These are phyloP conservation scores for Xylaria sp. DNA, from an alignment of 2,329 filamentous ascomycete species.

Conservation along the genomic window DNA sequence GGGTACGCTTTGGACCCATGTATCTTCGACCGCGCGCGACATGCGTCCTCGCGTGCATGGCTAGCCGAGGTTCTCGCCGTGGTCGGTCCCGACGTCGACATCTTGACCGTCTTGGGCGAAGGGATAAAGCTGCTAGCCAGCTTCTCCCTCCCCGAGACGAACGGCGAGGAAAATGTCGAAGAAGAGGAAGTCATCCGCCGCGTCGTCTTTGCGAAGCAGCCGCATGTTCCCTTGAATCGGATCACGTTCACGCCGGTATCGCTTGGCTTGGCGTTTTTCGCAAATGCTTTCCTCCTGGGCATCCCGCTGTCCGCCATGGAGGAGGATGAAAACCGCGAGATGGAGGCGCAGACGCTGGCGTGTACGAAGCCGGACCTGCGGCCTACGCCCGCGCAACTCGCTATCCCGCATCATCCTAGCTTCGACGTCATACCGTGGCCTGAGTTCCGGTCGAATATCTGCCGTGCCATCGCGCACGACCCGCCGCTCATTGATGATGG, in stretches of 20 bases:
- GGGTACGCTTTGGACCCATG: constrained; percentile 17
- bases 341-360: constrained; percentile 21
- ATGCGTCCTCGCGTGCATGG: constrained; percentile 4
- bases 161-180: not conserved
- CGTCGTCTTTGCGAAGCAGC: not conserved
- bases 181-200: constrained; percentile 9
- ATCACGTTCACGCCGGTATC: constrained; percentile 8
- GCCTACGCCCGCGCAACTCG: constrained; percentile 42
- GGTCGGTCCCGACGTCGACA: not conserved
- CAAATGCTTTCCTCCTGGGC: constrained; percentile 17
- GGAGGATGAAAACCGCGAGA: constrained; percentile 24
- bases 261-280: constrained; percentile 13
- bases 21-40: constrained; percentile 17
- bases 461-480: constrained; percentile 18
- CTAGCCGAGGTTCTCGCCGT: constrained; percentile 1
- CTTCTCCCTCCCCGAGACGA: not conserved
- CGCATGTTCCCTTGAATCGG: not conserved
- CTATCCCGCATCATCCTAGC: constrained; percentile 38
- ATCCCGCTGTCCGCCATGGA: constrained; percentile 11
- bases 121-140: constrained; percentile 15
- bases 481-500: constrained; percentile 37
- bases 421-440: constrained; percentile 45
- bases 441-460: constrained; percentile 40
- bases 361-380: constrained; percentile 36
- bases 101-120: constrained; percentile 1